These are phyloP conservation scores for Malassezia japonica DNA, from an alignment of 1,284 basidiomycete genomes.

Conservation along the genomic window DNA sequence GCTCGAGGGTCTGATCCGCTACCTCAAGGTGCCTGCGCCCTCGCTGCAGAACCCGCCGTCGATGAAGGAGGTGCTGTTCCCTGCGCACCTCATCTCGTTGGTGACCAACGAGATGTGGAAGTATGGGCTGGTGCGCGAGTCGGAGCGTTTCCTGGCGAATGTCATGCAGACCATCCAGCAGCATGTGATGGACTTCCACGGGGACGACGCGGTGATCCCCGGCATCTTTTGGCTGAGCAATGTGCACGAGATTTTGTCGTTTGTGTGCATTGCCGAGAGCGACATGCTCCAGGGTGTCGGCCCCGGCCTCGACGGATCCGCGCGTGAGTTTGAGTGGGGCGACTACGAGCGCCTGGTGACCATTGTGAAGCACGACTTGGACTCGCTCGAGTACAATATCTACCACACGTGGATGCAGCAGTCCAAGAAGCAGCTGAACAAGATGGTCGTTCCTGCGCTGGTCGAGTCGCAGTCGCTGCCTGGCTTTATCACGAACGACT, in stretches of 20 bases:
- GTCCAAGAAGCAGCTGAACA: conserved; percentile 87
- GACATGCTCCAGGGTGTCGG: conserved; percentile 97
- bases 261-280: conserved; percentile 94
- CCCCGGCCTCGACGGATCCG: conserved; percentile 76
- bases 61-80: conserved; percentile 96
- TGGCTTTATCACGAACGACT: conserved; percentile 92
- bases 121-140: conserved; percentile 90
- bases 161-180: conserved; percentile 97
- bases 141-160: conserved; percentile 94
- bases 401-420: conserved; percentile 99
- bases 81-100: conserved; percentile 94
- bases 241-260: conserved; percentile 98
- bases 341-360: conserved; percentile 92
- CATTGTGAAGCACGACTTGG: conserved; percentile 96
- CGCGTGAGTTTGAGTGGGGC: conserved; percentile 88
- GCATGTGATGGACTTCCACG: conserved; percentile 85
- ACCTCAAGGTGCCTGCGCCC: conserved; percentile 84
- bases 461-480: conserved; percentile 96
- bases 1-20: conserved; percentile 76
- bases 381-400: conserved; percentile 97
- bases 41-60: conserved; percentile 81
- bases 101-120: conserved; percentile 99
- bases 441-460: conserved; percentile 97
- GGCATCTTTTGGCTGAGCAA: conserved; percentile 99
- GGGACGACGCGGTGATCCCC: conserved; percentile 89